Conservation (phyloP, 2,329 filamentous ascomycete genomes). For the Verticillium nubilum region DNA sequence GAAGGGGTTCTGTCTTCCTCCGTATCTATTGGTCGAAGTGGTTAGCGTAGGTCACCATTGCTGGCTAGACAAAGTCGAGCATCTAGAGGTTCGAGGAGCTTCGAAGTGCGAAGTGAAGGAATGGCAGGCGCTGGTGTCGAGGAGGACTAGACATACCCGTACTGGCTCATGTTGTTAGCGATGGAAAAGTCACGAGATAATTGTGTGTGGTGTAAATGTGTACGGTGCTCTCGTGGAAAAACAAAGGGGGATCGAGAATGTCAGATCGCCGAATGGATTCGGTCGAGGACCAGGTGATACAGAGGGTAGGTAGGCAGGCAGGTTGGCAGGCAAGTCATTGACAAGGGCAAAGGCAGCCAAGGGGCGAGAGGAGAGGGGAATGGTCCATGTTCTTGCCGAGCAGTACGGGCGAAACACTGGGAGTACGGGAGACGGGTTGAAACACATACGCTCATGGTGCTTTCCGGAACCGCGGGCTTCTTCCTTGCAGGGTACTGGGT, state of each 20-base stretch:
- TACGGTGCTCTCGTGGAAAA: neutral
- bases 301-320: neutral
- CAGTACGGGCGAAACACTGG: constrained; percentile 12
- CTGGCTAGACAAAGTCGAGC: neutral
- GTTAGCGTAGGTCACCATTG: constrained; percentile 3
- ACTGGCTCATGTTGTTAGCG: constrained; percentile 38
- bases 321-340: neutral
- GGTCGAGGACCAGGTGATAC: neutral
- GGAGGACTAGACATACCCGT: constrained; percentile 32
- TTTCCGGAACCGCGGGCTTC: constrained; percentile 13
- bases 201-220: neutral
- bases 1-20: constrained; percentile 50
- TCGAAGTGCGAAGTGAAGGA: neutral
- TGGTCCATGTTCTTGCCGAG: neutral
- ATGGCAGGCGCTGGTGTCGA: neutral
- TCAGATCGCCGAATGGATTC: constrained; percentile 1
- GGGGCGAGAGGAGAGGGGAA: neutral
- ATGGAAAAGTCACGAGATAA: neutral
- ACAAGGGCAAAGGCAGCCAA: constrained; percentile 2
- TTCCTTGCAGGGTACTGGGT: constrained; percentile 9
- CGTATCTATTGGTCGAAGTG: constrained; percentile 40
- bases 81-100: neutral
- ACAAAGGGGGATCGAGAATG: neutral
- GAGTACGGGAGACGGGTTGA: constrained; percentile 18
- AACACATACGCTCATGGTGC: constrained; percentile 46